phyloP scores from a whole-genome alignment of 345 rosid genomes.

The Reutealis trisperma region DNA sequence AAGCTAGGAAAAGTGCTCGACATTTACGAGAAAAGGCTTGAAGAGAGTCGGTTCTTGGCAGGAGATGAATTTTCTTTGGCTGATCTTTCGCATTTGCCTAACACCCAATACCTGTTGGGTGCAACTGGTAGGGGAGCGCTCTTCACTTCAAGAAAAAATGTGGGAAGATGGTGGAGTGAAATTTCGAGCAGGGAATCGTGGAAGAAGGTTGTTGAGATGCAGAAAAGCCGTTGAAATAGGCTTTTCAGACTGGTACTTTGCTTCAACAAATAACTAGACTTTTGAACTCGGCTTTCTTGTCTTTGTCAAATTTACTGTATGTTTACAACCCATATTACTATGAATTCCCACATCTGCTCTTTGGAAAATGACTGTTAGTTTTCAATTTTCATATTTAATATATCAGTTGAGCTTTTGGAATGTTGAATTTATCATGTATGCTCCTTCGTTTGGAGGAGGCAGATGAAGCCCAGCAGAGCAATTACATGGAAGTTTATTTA shows the following conservation, averaged over 20 bases:
- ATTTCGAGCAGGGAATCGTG: slow-evolving; percentile 64
- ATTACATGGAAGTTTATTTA: too few species aligned
- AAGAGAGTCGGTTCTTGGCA: slow-evolving; percentile 57
- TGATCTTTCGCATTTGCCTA: slow-evolving; percentile 71
- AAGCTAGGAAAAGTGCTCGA: slow-evolving; percentile 61
- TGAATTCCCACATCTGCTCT: too few species aligned
- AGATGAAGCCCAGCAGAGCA: too few species aligned
- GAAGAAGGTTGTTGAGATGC: slow-evolving; percentile 67
- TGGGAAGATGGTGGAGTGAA: slow-evolving; percentile 75
- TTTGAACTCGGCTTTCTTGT: too few species aligned
- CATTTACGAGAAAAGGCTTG: slow-evolving; percentile 57
- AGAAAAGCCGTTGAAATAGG: slow-evolving; percentile 24
- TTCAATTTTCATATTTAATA: too few species aligned
- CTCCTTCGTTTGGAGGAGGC: too few species aligned
- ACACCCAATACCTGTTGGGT: slow-evolving; percentile 45
- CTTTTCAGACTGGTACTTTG: neutral
- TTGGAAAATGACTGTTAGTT: too few species aligned
- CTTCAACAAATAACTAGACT: too few species aligned
- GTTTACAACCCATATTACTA: too few species aligned
- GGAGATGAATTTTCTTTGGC: slow-evolving; percentile 73
- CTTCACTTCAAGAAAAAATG: slow-evolving; percentile 53
- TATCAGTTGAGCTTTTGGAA: too few species aligned
- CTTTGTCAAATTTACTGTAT: too few species aligned
- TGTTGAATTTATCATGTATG: too few species aligned
- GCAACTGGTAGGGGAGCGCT: slow-evolving; percentile 43